Percentiles rank a stretch among this genome's conserved stretches.
Conservation (phyloP, 345 rosid genomes). For the Murraya paniculata region DNA sequence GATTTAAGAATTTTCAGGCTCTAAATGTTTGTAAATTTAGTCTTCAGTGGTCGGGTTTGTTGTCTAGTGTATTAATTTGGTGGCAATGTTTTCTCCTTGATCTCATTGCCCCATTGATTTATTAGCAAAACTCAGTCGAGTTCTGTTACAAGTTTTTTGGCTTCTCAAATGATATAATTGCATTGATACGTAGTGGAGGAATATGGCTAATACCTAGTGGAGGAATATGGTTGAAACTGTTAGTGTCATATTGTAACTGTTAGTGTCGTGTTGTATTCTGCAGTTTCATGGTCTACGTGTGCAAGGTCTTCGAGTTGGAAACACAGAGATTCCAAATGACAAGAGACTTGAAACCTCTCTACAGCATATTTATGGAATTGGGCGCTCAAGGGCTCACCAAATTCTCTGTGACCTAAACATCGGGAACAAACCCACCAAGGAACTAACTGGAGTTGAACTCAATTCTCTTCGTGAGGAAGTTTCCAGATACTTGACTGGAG, state of each 20-base stretch:
- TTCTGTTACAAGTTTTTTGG: not conserved
- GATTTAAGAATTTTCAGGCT: not conserved
- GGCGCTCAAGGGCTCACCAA: slow-evolving; percentile 60
- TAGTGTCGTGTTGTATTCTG: not conserved
- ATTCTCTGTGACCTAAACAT: slow-evolving; percentile 57
- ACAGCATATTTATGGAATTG: slow-evolving; percentile 71
- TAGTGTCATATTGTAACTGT: not conserved
- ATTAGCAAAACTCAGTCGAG: not conserved
- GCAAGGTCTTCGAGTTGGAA: slow-evolving; percentile 63
- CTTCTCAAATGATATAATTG: not conserved
- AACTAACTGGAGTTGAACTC: slow-evolving; percentile 65
- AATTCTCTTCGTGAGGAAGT: slow-evolving; percentile 67
- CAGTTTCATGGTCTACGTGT: slow-evolving; percentile 48
- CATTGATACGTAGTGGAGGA: too few relatives aligned
- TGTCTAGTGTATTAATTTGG: too few relatives aligned
- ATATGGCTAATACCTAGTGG: not conserved
- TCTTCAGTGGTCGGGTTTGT: not conserved
- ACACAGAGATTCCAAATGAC: slow-evolving; percentile 57
- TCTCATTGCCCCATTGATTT: not conserved
- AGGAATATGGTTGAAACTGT: not conserved
- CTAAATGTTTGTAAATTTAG: not conserved
- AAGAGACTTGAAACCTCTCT: slow-evolving; percentile 59
- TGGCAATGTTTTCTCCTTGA: not conserved
- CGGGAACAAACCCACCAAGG: slow-evolving; percentile 66
- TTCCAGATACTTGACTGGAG: slow-evolving; percentile 54